Base-by-base conservation (phyloP, 306 rosid genomes). In the Macrotyloma uniflorum region DNA sequence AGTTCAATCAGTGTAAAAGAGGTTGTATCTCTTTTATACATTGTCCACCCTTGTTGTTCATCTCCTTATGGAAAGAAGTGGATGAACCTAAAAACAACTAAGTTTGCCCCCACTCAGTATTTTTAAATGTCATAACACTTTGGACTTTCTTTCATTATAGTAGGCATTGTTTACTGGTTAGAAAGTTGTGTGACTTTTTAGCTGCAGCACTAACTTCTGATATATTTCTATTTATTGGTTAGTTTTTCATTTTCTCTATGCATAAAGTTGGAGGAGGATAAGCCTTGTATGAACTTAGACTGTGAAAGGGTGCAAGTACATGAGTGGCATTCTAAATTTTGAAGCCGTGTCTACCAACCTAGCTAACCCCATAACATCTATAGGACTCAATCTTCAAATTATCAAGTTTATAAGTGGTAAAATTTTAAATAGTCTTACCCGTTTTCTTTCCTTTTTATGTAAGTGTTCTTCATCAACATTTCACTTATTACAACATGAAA, bases 21-120 rank as follows among this genome's bases (percentile, higher is more conserved):
- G 24, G 23, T 82, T 90, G 88, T 77, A 87, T 88, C 84, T 51
- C 80, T 66, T 83, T 54, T 82, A 57, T 71, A 70, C 45, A 49
- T 8, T 16, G 57, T 70, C 72, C 64, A 61, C 77, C 55, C 68
- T n/a, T n/a, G n/a, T n/a, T n/a, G n/a, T n/a, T n/a, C n/a, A n/a
- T n/a, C n/a, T 84, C 45, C 62, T 63, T 28, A 15, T 65, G 58
- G 19, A 32, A 55, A 74, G 67, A 77, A 38, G 87, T 78, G 89
- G 90, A 86, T 83, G 74, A 85, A 79, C 82, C 82, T 79, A 24
- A 24, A 33, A 24, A 28, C 20, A 58, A 55, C 1, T 58, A 14
- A 58, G 36, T 58, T 24, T 59, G 38, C 20, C 40, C 40, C 66
- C 65, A 58, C 19, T 14, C 12, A 80, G 20, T 83, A 62, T 38